Conservation (phyloP, 2,329 filamentous ascomycete genomes). For the Cladosporium colombiae region DNA sequence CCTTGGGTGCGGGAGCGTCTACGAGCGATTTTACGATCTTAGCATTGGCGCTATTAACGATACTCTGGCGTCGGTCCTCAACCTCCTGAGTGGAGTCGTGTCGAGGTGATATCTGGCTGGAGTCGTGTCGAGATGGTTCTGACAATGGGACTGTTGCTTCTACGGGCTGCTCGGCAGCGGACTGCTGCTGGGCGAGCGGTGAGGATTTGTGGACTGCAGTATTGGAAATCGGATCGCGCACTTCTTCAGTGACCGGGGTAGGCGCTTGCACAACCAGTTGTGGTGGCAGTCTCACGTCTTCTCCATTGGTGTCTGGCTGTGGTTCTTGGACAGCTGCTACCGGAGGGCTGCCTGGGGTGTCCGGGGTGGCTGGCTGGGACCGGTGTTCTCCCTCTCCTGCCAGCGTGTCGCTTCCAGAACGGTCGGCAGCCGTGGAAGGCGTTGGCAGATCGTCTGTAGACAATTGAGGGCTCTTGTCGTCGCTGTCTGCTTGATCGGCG, state of each 20-base stretch:
- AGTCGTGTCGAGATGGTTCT: slow-evolving; percentile 1
- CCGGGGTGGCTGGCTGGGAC: slow-evolving; percentile 4
- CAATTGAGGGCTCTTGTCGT: neutral
- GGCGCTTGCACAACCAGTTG: slow-evolving; percentile 31
- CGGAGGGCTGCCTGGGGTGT: neutral
- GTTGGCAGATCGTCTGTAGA: neutral
- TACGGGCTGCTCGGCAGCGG: neutral
- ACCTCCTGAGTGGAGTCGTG: neutral
- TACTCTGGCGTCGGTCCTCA: slow-evolving; percentile 40
- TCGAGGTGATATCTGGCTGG: slow-evolving; percentile 19
- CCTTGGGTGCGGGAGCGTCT: slow-evolving; percentile 42
- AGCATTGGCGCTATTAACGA: slow-evolving; percentile 43
- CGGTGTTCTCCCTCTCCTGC: slow-evolving; percentile 14
- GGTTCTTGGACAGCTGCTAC: slow-evolving; percentile 5
- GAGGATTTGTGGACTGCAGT: neutral
- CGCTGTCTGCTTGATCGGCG: neutral
- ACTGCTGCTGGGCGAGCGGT: slow-evolving; percentile 2
- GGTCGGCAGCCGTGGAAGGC: neutral
- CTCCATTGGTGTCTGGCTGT: slow-evolving; percentile 3
- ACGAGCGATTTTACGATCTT: slow-evolving; percentile 56
- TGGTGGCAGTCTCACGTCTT: slow-evolving; percentile 23
- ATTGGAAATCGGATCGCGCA: neutral
- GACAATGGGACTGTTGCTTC: neutral
- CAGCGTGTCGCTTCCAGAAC: slow-evolving; percentile 22
- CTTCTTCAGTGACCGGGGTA: slow-evolving; percentile 27